These are phyloP conservation scores for Penicillium nordicum DNA, from an alignment of 2,329 filamentous ascomycete species.

Conservation along the genomic window DNA sequence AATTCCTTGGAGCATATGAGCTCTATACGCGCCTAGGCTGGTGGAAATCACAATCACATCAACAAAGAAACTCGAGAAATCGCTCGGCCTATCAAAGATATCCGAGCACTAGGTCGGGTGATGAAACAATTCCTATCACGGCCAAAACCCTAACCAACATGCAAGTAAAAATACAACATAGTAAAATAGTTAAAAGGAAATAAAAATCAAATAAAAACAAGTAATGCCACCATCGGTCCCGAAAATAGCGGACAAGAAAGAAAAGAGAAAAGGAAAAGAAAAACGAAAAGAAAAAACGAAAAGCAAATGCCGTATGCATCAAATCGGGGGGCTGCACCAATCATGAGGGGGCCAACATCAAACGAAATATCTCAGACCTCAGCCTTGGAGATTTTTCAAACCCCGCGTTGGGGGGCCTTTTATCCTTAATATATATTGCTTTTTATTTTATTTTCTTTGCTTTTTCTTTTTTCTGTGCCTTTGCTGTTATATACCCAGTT, in stretches of 20 bases:
- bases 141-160: not conserved
- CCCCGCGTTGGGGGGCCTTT: slow-evolving; percentile 2
- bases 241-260: not conserved
- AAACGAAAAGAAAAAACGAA: not conserved
- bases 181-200: not conserved
- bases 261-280: not conserved
- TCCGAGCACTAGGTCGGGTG: slow-evolving; percentile 7
- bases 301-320: not conserved
- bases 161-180: not conserved
- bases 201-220: not conserved
- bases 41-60: not conserved
- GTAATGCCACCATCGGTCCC: not conserved
- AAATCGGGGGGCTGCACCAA: not conserved
- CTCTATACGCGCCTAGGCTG: not conserved
- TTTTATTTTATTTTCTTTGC: too few species aligned
- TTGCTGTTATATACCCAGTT: not conserved
- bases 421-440: not conserved
- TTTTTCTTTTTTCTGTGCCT: not conserved
- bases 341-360: not conserved
- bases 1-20: not conserved
- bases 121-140: not conserved
- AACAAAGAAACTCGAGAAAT: not conserved
- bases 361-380: not conserved
- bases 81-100: not conserved
- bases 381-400: slow-evolving; percentile 4